phyloP scores from a whole-genome alignment of 2,329 filamentous ascomycete species.

The Clonostachys solani region DNA sequence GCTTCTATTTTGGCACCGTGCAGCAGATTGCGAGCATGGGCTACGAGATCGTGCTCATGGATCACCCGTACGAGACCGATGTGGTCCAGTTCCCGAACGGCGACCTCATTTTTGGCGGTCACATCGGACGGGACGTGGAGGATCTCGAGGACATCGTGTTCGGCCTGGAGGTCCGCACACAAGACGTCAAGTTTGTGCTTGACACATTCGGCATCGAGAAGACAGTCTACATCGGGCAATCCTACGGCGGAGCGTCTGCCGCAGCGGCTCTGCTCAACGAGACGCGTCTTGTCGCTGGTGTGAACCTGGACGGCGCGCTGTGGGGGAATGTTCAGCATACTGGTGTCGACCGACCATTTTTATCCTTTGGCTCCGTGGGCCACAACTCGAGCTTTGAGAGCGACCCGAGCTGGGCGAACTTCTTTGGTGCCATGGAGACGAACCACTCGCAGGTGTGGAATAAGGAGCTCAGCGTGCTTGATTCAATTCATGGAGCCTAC shows the following conservation, averaged over 20 bases:
- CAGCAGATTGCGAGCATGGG: slow-evolving; percentile 39
- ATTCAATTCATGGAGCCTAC: slow-evolving; percentile 20
- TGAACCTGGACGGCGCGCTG: slow-evolving; percentile 34
- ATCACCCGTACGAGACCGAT: slow-evolving; percentile 40
- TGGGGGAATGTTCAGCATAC: slow-evolving; percentile 17
- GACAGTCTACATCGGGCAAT: slow-evolving; percentile 26
- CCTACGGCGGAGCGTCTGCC: slow-evolving; percentile 29
- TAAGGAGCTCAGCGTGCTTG: slow-evolving; percentile 17
- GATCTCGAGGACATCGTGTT: slow-evolving; percentile 3
- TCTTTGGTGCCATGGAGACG: slow-evolving; percentile 13
- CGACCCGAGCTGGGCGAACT: slow-evolving; percentile 15
- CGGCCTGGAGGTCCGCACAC: slow-evolving; percentile 21
- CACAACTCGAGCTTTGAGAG: slow-evolving; percentile 12
- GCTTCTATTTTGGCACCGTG: slow-evolving; percentile 36
- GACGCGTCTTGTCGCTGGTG: slow-evolving; percentile 23
- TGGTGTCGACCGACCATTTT: slow-evolving; percentile 19
- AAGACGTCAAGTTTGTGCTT: slow-evolving; percentile 30
- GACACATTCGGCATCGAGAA: slow-evolving; percentile 17
- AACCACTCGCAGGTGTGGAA: slow-evolving; percentile 16
- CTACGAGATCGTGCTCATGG: slow-evolving; percentile 39
- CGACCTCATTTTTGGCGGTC: slow-evolving; percentile 17
- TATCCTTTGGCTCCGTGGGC: slow-evolving; percentile 19
- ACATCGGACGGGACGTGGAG: slow-evolving; percentile 8
- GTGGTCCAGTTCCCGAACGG: slow-evolving; percentile 43
- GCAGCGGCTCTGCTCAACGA: slow-evolving; percentile 23